Conservation (phyloP, 768 basidiomycete species). For the Gloeostereum incarnatum region DNA sequence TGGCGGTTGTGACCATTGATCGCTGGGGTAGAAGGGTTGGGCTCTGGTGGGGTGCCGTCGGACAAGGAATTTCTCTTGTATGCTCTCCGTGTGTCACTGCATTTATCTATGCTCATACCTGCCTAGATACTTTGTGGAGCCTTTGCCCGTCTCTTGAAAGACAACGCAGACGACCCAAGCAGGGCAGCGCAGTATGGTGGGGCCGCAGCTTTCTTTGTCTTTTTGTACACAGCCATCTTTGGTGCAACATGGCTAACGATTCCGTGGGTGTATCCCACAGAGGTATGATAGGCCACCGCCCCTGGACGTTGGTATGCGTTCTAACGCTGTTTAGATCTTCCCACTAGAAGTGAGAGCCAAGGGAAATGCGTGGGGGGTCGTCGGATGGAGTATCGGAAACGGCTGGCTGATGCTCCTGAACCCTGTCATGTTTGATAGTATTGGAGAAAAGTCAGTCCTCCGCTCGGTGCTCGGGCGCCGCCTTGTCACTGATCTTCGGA, state of each 20-base stretch:
- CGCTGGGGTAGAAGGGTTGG: conserved; percentile 33
- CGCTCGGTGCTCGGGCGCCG: neutral
- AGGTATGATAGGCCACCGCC: no score
- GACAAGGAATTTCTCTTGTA: conserved; percentile 24
- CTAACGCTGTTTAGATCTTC: conserved; percentile 26
- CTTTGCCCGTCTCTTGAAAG: conserved; percentile 28
- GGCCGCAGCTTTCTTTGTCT: conserved; percentile 33
- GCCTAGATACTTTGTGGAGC: conserved; percentile 29
- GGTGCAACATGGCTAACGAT: conserved; percentile 39
- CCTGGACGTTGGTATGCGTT: no score
- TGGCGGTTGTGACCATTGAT: conserved; percentile 33
- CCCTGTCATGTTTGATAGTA: conserved; percentile 32
- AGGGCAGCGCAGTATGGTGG: conserved; percentile 28
- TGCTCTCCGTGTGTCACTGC: neutral
- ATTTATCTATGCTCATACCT: neutral
- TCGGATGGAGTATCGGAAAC: conserved; percentile 33
- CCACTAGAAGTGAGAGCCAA: conserved; percentile 33
- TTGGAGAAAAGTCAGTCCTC: conserved; percentile 22
- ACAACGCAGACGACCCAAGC: conserved; percentile 30
- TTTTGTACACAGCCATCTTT: conserved; percentile 31
- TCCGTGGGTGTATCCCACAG: conserved; percentile 25
- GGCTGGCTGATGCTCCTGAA: conserved; percentile 34
- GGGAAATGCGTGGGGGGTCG: conserved; percentile 36
- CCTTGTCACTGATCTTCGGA: neutral
- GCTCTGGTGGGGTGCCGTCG: conserved; percentile 35